Evolutionary conservation across 306 rosid species (phyloP).

Genomic region (Fragaria iinumae): DNA sequence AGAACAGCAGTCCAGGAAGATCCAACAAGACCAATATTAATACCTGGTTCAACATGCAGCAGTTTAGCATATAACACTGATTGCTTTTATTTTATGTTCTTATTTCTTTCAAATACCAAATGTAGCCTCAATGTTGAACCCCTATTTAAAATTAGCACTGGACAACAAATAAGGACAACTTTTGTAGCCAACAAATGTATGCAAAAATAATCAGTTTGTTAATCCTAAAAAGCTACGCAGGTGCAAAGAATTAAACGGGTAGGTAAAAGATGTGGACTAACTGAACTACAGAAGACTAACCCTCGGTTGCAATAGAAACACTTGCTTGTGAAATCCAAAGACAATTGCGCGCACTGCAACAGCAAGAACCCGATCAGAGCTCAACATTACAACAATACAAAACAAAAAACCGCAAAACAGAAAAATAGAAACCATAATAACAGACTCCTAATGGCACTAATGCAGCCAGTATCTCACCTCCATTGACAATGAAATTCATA

Average conservation of each 20-base stretch:
- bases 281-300: conserved; percentile 34
- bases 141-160: neutral
- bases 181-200: neutral
- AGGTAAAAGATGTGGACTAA: neutral
- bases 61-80: conserved; percentile 27
- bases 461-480: conserved; percentile 47
- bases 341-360: conserved; percentile 84
- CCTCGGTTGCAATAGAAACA: conserved; percentile 73
- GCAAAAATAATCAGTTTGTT: neutral
- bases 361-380: conserved; percentile 9
- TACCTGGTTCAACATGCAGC: conserved; percentile 55
- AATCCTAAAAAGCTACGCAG: neutral
- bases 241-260: neutral
- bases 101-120: neutral
- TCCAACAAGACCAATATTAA: conserved; percentile 57
- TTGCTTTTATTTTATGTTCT: neutral
- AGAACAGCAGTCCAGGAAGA: conserved; percentile 88
- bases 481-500: conserved; percentile 89
- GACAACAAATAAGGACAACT: neutral
- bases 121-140: neutral
- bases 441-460: conserved; percentile 1
- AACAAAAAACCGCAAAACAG: neutral
- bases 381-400: neutral
- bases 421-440: neutral
- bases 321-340: conserved; percentile 76